These are phyloP conservation scores for Pichia exigua DNA, from an alignment of 805 yeast genomes.

Conservation along the genomic window DNA sequence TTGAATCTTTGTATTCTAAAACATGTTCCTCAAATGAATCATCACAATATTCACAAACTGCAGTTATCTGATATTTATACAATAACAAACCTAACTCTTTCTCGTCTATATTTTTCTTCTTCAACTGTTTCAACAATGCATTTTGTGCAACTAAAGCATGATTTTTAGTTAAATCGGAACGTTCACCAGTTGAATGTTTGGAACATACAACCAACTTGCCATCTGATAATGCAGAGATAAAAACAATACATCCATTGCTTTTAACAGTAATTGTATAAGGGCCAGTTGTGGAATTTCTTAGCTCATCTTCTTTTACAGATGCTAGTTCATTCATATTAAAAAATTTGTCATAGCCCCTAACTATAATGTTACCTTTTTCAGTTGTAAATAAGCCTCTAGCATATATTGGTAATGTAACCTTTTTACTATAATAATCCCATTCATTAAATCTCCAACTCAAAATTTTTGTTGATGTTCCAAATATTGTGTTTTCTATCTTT, in stretches of 20 bases:
- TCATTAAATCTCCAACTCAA: conserved; percentile 79
- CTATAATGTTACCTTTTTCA: conserved; percentile 39
- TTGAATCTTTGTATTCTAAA: conserved; percentile 55
- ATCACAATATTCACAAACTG: conserved; percentile 89
- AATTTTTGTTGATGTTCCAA: conserved; percentile 17
- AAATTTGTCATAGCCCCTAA: conserved; percentile 91
- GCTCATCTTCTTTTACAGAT: conserved; percentile 40
- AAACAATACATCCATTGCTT: conserved; percentile 90
- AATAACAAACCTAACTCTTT: conserved; percentile 50
- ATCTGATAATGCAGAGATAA: conserved; percentile 67
- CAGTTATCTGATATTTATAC: conserved; percentile 53
- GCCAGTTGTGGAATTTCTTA: conserved; percentile 48
- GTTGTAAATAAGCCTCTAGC: conserved; percentile 80
- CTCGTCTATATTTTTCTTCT: conserved; percentile 30
- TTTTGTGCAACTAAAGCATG: conserved; percentile 71
- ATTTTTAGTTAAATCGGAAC: conserved; percentile 41
- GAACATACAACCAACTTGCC: conserved; percentile 83
- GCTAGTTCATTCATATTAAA: conserved; percentile 69
- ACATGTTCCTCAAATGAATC: conserved; percentile 93
- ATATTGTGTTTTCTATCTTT: conserved; percentile 18
- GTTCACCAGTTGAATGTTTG: conserved; percentile 74
- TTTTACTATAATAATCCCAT: conserved; percentile 68
- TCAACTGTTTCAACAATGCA: conserved; percentile 49
- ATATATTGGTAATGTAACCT: conserved; percentile 51
- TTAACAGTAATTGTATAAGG: conserved; percentile 79